Percentiles rank a stretch among this genome's conserved stretches.
These are phyloP conservation scores for Arxiozyma bovina DNA, from an alignment of 1,139 yeast genomes.

Conservation along the genomic window DNA sequence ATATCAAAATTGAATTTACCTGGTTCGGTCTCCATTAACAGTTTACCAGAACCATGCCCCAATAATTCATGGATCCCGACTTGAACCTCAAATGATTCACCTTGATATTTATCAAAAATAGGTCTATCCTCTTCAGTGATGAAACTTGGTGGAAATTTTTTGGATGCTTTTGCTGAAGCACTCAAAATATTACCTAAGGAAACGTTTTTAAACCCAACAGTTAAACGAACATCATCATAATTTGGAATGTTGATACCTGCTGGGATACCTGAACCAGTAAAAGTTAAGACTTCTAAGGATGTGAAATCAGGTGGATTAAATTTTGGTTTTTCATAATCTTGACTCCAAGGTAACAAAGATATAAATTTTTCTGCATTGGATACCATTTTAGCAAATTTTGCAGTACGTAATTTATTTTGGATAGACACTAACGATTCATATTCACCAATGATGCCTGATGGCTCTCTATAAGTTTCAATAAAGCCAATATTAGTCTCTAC, in stretches of 20 bases:
- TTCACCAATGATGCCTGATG: slow-evolving; percentile 86
- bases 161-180: slow-evolving; percentile 49
- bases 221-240: slow-evolving; percentile 78
- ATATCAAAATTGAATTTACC: slow-evolving; percentile 65
- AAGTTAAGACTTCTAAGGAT: slow-evolving; percentile 78
- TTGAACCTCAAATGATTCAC: slow-evolving; percentile 82
- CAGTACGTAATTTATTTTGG: slow-evolving; percentile 80
- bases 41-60: slow-evolving; percentile 89
- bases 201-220: slow-evolving; percentile 79
- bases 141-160: slow-evolving; percentile 64
- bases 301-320: slow-evolving; percentile 90
- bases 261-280: slow-evolving; percentile 84
- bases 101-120: slow-evolving; percentile 61
- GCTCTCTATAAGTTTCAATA: slow-evolving; percentile 87
- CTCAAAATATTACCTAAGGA: slow-evolving; percentile 77
- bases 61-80: slow-evolving; percentile 86
- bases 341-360: slow-evolving; percentile 65
- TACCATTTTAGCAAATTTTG: slow-evolving; percentile 65
- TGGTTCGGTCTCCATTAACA: slow-evolving; percentile 54
- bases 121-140: slow-evolving; percentile 44
- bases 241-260: slow-evolving; percentile 92
- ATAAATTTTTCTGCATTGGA: slow-evolving; percentile 57
- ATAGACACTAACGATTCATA: slow-evolving; percentile 93
- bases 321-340: slow-evolving; percentile 66
- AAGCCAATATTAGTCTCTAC: slow-evolving; percentile 86